A percentile compares a stretch with the other conserved stretches of the same genome.
These are phyloP conservation scores for Alternaria longipes DNA, from an alignment of 2,329 filamentous ascomycete genomes.

Conservation along the genomic window DNA sequence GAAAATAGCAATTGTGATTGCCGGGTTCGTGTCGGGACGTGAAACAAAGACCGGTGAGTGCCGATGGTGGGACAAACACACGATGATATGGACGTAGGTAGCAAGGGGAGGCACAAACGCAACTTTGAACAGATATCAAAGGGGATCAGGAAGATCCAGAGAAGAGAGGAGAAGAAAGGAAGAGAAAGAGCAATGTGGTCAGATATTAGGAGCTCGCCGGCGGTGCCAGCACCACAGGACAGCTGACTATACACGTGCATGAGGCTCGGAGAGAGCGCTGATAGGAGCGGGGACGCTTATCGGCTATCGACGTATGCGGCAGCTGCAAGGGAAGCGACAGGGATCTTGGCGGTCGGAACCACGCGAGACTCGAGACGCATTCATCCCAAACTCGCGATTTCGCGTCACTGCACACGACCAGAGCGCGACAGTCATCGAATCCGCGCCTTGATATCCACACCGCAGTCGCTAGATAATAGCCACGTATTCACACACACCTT, in stretches of 20 bases:
- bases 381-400: conserved; percentile 17
- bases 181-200: conserved; percentile 23
- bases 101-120: conserved; percentile 16
- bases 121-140: conserved; percentile 17
- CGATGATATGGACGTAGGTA: conserved; percentile 8
- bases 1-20: conserved; percentile 1
- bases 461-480: not conserved
- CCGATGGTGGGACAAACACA: conserved; percentile 12
- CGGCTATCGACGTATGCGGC: conserved; percentile 34
- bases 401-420: conserved; percentile 19
- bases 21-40: conserved; percentile 17
- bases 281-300: conserved; percentile 44
- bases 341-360: conserved; percentile 35
- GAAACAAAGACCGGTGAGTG: conserved; percentile 23
- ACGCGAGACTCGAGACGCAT: conserved; percentile 20
- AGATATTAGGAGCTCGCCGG: conserved; percentile 25
- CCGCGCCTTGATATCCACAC: not conserved
- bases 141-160: conserved; percentile 22
- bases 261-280: conserved; percentile 30
- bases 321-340: conserved; percentile 35
- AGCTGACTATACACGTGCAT: conserved; percentile 30
- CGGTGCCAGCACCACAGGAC: conserved; percentile 18
- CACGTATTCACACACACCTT: not conserved
- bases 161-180: conserved; percentile 19
- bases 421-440: conserved; percentile 3